These are phyloP conservation scores for Heliamphora pulchella DNA, from an alignment of 179 eudicot genomes.

Conservation along the genomic window DNA sequence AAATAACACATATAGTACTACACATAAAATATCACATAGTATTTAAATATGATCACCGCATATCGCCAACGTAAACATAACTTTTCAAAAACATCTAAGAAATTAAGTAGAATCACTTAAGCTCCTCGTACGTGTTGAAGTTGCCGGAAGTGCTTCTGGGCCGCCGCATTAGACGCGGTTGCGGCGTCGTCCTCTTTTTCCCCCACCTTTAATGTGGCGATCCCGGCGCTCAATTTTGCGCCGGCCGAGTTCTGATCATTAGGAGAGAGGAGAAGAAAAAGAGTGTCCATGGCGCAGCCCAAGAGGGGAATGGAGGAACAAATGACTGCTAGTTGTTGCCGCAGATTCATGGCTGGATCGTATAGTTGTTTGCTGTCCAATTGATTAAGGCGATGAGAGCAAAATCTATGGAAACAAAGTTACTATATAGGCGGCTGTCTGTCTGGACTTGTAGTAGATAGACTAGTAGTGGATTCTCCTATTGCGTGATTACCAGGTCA, in stretches of 20 bases:
- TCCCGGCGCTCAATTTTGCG: background rate
- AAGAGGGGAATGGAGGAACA: constrained; percentile 14
- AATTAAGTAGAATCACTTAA: background rate
- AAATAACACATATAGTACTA: too few species aligned
- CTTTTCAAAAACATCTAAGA: too few species aligned
- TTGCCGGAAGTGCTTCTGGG: constrained; percentile 18
- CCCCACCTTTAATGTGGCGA: background rate
- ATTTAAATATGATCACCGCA: too few species aligned
- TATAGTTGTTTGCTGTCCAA: background rate
- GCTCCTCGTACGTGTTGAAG: constrained; percentile 14
- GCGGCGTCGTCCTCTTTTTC: background rate
- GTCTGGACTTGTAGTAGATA: background rate
- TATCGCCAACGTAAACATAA: too few species aligned
- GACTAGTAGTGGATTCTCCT: background rate
- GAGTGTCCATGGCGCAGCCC: background rate
- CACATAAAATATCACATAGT: too few species aligned
- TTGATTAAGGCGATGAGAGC: background rate
- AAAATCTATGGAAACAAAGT: background rate
- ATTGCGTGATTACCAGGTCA: background rate
- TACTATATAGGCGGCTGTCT: constrained; percentile 2
- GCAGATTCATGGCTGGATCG: constrained; percentile 10
- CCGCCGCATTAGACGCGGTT: background rate
- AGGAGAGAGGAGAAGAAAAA: background rate
- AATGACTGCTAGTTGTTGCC: background rate
- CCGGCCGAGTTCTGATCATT: constrained; percentile 1